Percentiles rank a stretch among this genome's conserved stretches.
Conservation (phyloP, 805 yeast genomes). For the Saccharomyces kudriavzevii region DNA sequence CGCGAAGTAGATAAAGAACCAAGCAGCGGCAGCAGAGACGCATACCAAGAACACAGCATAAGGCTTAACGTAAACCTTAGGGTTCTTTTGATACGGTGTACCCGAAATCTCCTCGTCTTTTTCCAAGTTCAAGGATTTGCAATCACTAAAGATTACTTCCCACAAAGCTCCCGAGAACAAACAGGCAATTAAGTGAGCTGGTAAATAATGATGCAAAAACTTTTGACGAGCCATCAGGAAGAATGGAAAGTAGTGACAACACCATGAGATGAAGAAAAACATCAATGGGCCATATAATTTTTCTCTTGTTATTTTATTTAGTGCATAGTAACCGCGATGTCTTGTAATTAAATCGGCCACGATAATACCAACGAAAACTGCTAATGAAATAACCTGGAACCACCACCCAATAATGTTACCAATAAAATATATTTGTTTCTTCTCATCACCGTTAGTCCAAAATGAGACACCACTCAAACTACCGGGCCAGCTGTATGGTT, state of each 20-base stretch:
- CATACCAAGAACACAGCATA: constrained; percentile 35
- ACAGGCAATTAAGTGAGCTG: constrained; percentile 88
- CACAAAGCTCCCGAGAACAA: constrained; percentile 71
- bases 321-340: constrained; percentile 56
- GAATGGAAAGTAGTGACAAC: constrained; percentile 83
- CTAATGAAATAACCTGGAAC: constrained; percentile 60
- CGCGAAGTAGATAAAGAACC: constrained; percentile 63
- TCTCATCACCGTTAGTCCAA: constrained; percentile 71
- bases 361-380: constrained; percentile 55
- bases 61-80: constrained; percentile 29
- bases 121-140: constrained; percentile 29
- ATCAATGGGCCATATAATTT: constrained; percentile 73
- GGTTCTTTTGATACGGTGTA: constrained; percentile 17
- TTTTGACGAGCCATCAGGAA: constrained; percentile 88
- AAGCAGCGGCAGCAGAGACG: constrained; percentile 41
- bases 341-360: constrained; percentile 69
- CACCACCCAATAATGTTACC: constrained; percentile 93
- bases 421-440: constrained; percentile 75
- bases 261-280: constrained; percentile 81
- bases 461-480: constrained; percentile 87
- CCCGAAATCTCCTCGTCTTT: constrained; percentile 33
- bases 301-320: constrained; percentile 55
- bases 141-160: constrained; percentile 66
- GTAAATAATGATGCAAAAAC: constrained; percentile 88
- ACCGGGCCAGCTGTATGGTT: constrained; percentile 87